phyloP scores from a whole-genome alignment of 208 protist species.

The Leishmania tarentolae region DNA sequence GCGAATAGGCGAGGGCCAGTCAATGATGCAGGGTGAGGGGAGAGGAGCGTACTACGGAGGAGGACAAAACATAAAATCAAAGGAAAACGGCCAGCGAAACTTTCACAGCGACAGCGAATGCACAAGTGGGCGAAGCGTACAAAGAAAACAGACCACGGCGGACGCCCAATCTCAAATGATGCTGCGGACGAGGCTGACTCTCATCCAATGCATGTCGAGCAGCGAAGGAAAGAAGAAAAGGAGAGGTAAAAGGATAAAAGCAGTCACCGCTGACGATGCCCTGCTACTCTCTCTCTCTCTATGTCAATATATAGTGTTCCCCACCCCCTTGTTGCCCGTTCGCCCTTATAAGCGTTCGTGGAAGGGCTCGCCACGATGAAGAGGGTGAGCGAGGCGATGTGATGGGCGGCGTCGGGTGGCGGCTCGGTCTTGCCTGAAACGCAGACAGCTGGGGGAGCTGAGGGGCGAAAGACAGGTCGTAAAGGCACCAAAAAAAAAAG shows the following conservation, averaged over 20 bases:
- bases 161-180: not conserved
- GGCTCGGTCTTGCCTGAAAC: not conserved
- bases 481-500: not conserved
- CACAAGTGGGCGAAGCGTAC: not conserved
- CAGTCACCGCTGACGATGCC: not conserved
- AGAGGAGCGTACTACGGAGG: not conserved
- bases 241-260: not conserved
- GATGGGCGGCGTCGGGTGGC: not conserved
- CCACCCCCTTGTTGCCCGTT: not conserved
- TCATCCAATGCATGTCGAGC: not conserved
- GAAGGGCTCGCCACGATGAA: not conserved
- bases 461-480: not conserved
- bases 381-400: not conserved
- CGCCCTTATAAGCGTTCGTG: not conserved
- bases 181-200: not conserved
- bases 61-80: not conserved
- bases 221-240: not conserved
- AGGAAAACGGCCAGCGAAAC: not conserved
- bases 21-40: not conserved
- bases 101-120: not conserved
- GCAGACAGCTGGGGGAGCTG: not conserved
- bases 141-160: not conserved
- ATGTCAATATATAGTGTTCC: not conserved
- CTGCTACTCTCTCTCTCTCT: not conserved
- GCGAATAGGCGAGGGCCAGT: not conserved